Evolutionary conservation across 2,329 filamentous ascomycete genomes (phyloP).

Genomic region (Berkeleyomyces rouxiae): DNA sequence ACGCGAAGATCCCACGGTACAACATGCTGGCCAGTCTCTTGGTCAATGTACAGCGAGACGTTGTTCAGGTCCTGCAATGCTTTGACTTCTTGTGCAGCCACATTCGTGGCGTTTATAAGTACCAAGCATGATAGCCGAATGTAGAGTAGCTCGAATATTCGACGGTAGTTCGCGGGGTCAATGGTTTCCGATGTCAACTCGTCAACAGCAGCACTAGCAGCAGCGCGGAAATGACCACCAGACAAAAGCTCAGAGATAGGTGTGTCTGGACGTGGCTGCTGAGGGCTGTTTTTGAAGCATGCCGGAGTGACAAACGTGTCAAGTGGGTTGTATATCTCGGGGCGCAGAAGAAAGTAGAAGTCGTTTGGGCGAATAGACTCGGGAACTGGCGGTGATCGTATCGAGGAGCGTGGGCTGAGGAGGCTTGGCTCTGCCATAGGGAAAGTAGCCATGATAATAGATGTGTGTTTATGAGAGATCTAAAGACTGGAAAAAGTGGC

Average conservation of each 20-base stretch:
- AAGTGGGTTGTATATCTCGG: conserved; percentile 70
- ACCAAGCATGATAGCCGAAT: conserved; percentile 68
- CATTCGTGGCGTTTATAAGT: conserved; percentile 53
- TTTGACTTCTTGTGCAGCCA: conserved; percentile 52
- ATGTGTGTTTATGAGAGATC: neutral
- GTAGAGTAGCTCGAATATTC: conserved; percentile 65
- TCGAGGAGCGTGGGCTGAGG: conserved; percentile 15
- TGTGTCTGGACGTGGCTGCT: conserved; percentile 45
- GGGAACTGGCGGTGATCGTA: conserved; percentile 18
- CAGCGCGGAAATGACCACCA: conserved; percentile 62
- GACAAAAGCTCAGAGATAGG: conserved; percentile 52
- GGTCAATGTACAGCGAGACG: conserved; percentile 37
- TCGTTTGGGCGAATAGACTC: conserved; percentile 34
- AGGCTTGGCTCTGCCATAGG: conserved; percentile 9
- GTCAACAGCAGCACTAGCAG: conserved; percentile 51
- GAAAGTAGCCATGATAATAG: conserved; percentile 15
- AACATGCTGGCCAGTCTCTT: conserved; percentile 40
- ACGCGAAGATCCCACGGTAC: conserved; percentile 80
- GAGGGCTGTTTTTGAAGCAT: conserved; percentile 52
- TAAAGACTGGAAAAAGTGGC: neutral
- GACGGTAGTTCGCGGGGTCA: conserved; percentile 38
- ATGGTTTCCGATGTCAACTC: conserved; percentile 38
- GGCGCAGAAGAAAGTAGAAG: conserved; percentile 63
- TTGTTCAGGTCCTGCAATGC: conserved; percentile 45
- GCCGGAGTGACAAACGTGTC: conserved; percentile 42